Evolutionary conservation across 257 asterid species (phyloP).

Genomic region (Solanum chmielewskii): DNA sequence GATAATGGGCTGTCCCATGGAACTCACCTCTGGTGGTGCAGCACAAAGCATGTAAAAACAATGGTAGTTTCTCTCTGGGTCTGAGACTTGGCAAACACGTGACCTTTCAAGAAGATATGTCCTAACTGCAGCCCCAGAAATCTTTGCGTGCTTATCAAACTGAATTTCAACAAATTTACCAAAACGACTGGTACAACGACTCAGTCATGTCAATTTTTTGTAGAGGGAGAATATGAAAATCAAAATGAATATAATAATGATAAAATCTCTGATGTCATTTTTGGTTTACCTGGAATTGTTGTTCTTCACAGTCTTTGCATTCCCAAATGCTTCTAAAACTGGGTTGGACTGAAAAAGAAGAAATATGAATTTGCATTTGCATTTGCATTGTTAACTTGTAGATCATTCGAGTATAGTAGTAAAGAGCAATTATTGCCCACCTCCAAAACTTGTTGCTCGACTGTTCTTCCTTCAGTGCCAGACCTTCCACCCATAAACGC

Average conservation of each 20-base stretch:
- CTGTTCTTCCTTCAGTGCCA: conserved; percentile 85
- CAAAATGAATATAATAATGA: background rate
- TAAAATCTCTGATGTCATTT: background rate
- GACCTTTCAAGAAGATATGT: conserved; percentile 93
- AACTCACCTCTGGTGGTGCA: conserved; percentile 87
- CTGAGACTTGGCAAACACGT: conserved; percentile 92
- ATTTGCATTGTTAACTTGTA: background rate
- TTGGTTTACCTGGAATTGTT: conserved; percentile 77
- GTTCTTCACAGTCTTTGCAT: conserved; percentile 88
- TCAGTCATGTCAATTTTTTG: conserved; percentile 32
- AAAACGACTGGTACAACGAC: conserved; percentile 74
- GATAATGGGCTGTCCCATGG: background rate
- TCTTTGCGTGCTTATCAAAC: conserved; percentile 81
- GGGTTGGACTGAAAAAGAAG: conserved; percentile 67
- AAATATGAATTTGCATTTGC: conserved; percentile 2
- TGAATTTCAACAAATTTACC: conserved; percentile 97
- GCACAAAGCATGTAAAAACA: conserved; percentile 95
- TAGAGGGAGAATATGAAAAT: conserved; percentile 3
- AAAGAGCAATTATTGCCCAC: conserved; percentile 28
- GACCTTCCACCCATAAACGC: conserved; percentile 97
- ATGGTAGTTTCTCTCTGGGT: conserved; percentile 94
- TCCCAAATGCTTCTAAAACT: conserved; percentile 94
- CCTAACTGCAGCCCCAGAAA: conserved; percentile 95
- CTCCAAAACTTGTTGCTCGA: conserved; percentile 94
- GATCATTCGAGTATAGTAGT: background rate